Conservation (phyloP, 2,329 filamentous ascomycete genomes). For the Aspergillus costaricaensis region DNA sequence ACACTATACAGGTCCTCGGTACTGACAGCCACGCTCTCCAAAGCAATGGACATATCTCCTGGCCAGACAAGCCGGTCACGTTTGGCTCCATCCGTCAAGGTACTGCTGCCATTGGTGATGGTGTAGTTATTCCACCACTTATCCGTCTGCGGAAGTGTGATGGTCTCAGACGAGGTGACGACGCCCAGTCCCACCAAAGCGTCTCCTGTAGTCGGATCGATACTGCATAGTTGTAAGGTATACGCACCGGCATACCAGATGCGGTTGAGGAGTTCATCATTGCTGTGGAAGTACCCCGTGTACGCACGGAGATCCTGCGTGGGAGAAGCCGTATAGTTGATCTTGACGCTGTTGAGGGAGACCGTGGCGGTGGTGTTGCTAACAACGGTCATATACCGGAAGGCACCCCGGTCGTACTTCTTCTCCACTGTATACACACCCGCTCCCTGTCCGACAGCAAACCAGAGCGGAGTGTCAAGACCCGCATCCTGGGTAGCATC, state of each 20-base stretch:
- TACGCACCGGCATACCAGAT: constrained; percentile 60
- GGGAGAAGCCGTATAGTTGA: constrained; percentile 47
- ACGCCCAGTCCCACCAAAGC: constrained; percentile 14
- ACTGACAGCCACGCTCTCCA: constrained; percentile 57
- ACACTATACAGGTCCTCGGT: constrained; percentile 56
- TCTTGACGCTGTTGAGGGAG: constrained; percentile 37
- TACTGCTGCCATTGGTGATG: constrained; percentile 33
- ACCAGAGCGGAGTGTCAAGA: constrained; percentile 54
- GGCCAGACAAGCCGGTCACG: constrained; percentile 57
- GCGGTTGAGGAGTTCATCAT: constrained; percentile 53
- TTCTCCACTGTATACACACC: constrained; percentile 46
- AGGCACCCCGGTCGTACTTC: constrained; percentile 48
- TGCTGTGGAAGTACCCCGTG: constrained; percentile 54
- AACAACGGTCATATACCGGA: constrained; percentile 50
- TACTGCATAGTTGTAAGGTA: constrained; percentile 44
- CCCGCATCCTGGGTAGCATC: constrained; percentile 52
- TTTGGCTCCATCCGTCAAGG: constrained; percentile 45
- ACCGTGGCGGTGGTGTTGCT: constrained; percentile 47
- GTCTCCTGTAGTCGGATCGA: constrained; percentile 31
- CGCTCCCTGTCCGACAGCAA: constrained; percentile 36
- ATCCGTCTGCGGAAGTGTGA: constrained; percentile 19
- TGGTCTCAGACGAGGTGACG: constrained; percentile 10
- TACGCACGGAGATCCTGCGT: constrained; percentile 49
- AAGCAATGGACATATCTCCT: constrained; percentile 61
- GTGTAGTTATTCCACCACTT: constrained; percentile 36